A percentile compares a stretch with the other conserved stretches of the same genome.
Evolutionary conservation across 768 basidiomycete genomes (phyloP).

Genomic region (Leccinum disarticulatum): DNA sequence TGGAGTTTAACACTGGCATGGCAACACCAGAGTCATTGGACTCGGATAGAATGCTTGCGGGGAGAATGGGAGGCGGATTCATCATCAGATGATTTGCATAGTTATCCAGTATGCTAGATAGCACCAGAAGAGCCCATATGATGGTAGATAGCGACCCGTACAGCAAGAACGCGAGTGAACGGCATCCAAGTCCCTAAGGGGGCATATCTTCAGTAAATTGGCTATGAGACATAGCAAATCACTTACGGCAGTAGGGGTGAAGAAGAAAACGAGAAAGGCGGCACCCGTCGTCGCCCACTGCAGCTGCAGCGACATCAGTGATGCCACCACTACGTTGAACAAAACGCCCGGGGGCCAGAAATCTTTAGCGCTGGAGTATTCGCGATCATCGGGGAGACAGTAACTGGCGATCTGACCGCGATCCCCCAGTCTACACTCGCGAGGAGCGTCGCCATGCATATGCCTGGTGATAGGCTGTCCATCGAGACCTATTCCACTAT

Average conservation of each 20-base stretch:
- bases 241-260: conserved; percentile 28
- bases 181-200: conserved; percentile 29
- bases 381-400: conserved; percentile 6
- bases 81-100: background rate
- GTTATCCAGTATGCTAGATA: conserved; percentile 19
- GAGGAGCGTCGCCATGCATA: conserved; percentile 1
- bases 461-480: background rate
- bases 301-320: conserved; percentile 4
- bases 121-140: conserved; percentile 27
- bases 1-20: background rate
- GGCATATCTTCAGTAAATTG: background rate
- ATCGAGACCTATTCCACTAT: background rate
- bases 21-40: background rate
- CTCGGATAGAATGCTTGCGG: no score
- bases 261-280: conserved; percentile 26
- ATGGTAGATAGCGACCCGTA: conserved; percentile 18
- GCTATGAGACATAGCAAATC: background rate
- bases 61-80: background rate
- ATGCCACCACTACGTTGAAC: conserved; percentile 4
- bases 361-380: background rate
- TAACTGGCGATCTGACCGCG: conserved; percentile 14
- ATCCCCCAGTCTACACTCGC: background rate
- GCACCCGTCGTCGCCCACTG: conserved; percentile 32
- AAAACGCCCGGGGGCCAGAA: conserved; percentile 22
- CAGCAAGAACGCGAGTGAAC: conserved; percentile 18